Base-by-base conservation (phyloP, 176 grass and related monocot species). In the Aegilops sharonensis region DNA sequence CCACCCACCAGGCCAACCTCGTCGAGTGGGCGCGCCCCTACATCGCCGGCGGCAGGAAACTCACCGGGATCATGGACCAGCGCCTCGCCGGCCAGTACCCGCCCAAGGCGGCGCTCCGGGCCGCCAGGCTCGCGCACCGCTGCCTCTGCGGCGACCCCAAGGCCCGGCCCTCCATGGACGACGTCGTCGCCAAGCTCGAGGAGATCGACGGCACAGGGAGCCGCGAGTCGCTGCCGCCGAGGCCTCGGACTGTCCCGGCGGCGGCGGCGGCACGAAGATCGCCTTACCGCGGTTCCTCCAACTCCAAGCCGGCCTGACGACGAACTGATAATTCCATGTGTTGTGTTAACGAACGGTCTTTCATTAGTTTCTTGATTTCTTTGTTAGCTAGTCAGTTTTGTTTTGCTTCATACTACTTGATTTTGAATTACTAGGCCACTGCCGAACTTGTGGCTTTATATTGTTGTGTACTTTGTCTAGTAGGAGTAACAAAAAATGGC, bases 11-110 rank as follows among this genome's bases (percentile, higher is more conserved):
- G 83, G 77, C 80, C 25, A 97, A 78, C 65, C 87, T 97, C 47
- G 88, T 94, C 48, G 88, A 97, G 36, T 97, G 94, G 94, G 87
- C 90, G 4, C 80, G 77, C 9, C 90, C 94, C 0, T 87, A 81
- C 77, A 84, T 97, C 57, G 32, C 88, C 14, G 83, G 89, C 13
- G 56, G 92, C 8, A 59, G 62, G 50, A 97, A 97, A 79, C 80
- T 97, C 40, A 73, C 92, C 6, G 63, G 80, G 4, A 85, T 97
- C 71, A 91, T 97, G 61, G 94, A 97, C 81, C 90, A 77, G 75
- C 85, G 90, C 1, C 86, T 97, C 10, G 90, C 36, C 59, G 92
- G 92, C 1, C 77, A 84, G 70, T 97, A 97, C 87, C 86, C 92
- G 10, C 62, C 80, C 40, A 97, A 90, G 85, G 94, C 88, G 0